These are phyloP conservation scores for Plenodomus lindquistii DNA, from an alignment of 2,329 filamentous ascomycete species.

Conservation along the genomic window DNA sequence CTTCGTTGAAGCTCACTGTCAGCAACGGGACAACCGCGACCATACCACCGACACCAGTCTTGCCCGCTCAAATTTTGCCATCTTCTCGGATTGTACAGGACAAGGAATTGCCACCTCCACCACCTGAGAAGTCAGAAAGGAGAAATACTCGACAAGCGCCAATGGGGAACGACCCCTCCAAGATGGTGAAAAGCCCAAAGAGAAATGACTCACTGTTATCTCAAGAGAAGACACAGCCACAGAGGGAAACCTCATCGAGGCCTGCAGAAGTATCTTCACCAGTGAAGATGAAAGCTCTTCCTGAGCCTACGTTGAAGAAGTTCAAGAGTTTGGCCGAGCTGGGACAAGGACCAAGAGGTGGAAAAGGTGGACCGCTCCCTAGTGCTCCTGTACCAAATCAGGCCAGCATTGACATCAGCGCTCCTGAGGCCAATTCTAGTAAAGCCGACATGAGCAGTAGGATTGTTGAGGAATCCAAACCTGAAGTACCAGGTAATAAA, in stretches of 20 bases:
- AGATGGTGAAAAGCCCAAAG: conserved; percentile 19
- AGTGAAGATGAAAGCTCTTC: conserved; percentile 35
- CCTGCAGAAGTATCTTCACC: conserved; percentile 7
- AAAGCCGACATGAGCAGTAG: conserved; percentile 5
- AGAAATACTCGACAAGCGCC: conserved; percentile 16
- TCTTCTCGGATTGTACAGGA: conserved; percentile 18
- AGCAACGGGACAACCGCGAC: conserved; percentile 47
- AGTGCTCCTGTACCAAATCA: conserved; percentile 25
- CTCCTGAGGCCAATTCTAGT: not conserved
- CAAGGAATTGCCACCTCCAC: conserved; percentile 39
- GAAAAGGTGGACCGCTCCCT: conserved; percentile 26
- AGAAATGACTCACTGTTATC: conserved; percentile 37
- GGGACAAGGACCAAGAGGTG: conserved; percentile 33
- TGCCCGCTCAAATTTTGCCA: conserved; percentile 13
- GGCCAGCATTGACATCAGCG: conserved; percentile 11
- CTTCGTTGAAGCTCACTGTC: conserved; percentile 36
- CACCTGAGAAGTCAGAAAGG: conserved; percentile 38
- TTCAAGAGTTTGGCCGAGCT: conserved; percentile 37
- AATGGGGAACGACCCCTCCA: conserved; percentile 31
- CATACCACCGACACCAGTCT: conserved; percentile 29
- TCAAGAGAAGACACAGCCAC: conserved; percentile 13
- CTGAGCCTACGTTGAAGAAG: conserved; percentile 20
- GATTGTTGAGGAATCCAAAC: not conserved
- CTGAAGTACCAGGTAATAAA: not conserved
- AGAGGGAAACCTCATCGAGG: conserved; percentile 1